These are phyloP conservation scores for Artemisia argyi DNA, from an alignment of 129 eudicot species.

Conservation along the genomic window DNA sequence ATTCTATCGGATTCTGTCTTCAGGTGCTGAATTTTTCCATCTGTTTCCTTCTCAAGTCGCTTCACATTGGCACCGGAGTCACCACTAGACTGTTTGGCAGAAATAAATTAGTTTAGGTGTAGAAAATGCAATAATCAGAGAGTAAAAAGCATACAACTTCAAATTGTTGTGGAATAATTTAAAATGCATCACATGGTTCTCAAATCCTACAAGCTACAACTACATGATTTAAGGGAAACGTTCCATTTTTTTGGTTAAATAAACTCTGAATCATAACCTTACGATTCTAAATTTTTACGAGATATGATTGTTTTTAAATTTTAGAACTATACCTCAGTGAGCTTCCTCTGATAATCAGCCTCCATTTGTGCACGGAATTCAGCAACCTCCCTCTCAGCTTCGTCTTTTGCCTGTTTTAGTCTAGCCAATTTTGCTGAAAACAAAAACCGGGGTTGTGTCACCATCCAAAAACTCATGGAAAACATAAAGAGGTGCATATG, in stretches of 20 bases:
- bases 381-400: conserved; percentile 83
- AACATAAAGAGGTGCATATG: not conserved
- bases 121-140: not conserved
- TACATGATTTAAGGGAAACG: not conserved
- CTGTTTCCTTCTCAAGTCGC: conserved; percentile 78
- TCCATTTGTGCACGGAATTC: conserved; percentile 91
- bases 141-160: not conserved
- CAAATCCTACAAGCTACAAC: not conserved
- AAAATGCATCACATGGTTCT: not conserved
- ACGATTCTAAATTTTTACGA: no score
- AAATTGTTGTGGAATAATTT: not conserved
- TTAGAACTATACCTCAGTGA: conserved; percentile 56
- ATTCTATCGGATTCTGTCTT: conserved; percentile 57
- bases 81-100: conserved; percentile 63
- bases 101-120: not conserved
- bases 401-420: conserved; percentile 84
- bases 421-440: conserved; percentile 73
- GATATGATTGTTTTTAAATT: not conserved
- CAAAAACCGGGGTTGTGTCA: conserved; percentile 8
- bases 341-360: conserved; percentile 71
- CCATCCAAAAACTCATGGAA: conserved; percentile 10
- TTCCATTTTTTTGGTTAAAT: not conserved
- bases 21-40: conserved; percentile 57
- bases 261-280: not conserved
- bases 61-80: conserved; percentile 90